Base-by-base conservation (phyloP, 441 rosid species). In the Gossypium schwendimanii region DNA sequence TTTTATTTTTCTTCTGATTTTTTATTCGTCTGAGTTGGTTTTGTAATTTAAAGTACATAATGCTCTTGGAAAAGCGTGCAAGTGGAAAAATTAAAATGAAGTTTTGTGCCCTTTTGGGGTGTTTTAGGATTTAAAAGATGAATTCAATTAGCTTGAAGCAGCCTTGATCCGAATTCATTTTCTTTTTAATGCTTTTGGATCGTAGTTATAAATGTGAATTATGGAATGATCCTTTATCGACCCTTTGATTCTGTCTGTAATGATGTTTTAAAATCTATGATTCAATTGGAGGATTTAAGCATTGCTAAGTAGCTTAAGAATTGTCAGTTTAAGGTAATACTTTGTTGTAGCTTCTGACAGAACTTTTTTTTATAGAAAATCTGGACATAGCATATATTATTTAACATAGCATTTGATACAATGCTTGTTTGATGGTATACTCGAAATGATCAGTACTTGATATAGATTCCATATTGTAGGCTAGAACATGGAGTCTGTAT, bases 241-340 rank as follows among this genome's bases (percentile, higher is more conserved):
- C 31, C 20, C 36, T 21, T 2, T 45, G 14, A 23, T 65, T 36
- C 17, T 23, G 57, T 47, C 49, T 66, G 39, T 24, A 2, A 14
- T 45, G 20, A 2, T 23, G 20, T 45, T 45, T 21, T 21, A 45
- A 5, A 24, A 8, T 24, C 23, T 6, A 14, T 14, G 39, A 6
- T 47, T 47, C 21, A 15, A 2, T 5, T 44, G 14, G 11, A 64
- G 68, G 33, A 21, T 12, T 39, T 44, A 20, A n/a, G 12, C 49
- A 24, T 47, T 14, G n/a, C 21, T 47, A n/a, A 23, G 33, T 66
- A 66, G 39, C 70, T 24, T 49, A 45, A 44, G 55, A 49, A 66
- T 49, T 49, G 58, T n/a, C 52, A 47, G 57, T 23, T 33, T 24
- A 66, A 66, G 57, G 70, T 47, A 66, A 47, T 26, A 53, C 41